phyloP scores from a whole-genome alignment of 2,329 filamentous ascomycete genomes.

The Cryphonectria radicalis region DNA sequence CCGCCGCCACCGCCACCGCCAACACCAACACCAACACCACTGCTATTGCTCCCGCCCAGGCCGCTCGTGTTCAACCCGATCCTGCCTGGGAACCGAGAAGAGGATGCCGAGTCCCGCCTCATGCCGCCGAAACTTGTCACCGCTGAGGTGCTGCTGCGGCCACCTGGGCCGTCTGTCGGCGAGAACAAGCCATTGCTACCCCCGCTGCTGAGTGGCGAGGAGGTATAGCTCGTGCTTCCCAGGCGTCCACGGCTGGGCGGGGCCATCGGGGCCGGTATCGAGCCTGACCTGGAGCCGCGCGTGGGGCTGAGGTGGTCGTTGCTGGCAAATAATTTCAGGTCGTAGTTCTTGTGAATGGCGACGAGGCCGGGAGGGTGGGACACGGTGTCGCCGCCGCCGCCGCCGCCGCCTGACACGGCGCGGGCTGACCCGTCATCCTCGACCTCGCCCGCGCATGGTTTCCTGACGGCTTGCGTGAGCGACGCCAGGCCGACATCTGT shows the following conservation, averaged over 20 bases:
- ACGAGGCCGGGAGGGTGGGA: constrained; percentile 40
- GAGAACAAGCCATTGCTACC: constrained; percentile 20
- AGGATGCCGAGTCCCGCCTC: constrained; percentile 37
- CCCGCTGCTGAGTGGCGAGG: constrained; percentile 36
- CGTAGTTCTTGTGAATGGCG: constrained; percentile 66
- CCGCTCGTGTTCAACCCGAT: constrained; percentile 29
- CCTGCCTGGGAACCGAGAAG: constrained; percentile 24
- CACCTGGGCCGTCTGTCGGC: constrained; percentile 37
- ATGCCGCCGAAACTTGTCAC: constrained; percentile 45
- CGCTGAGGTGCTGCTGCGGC: constrained; percentile 52
- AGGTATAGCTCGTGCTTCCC: constrained; percentile 44
- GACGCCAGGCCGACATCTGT: constrained; percentile 90
- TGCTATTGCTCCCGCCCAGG: constrained; percentile 29
- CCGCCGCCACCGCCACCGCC: constrained; percentile 29
- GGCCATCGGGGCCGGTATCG: constrained; percentile 39
- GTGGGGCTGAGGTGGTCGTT: constrained; percentile 69
- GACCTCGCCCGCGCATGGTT: constrained; percentile 45
- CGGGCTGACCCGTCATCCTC: constrained; percentile 29
- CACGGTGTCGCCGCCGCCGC: constrained; percentile 23
- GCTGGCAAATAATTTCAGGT: constrained; percentile 74
- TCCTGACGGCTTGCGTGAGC: constrained; percentile 82
- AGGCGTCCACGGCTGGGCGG: constrained; percentile 46
- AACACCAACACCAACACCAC: not conserved
- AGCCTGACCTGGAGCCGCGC: constrained; percentile 28
- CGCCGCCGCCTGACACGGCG: constrained; percentile 30